A percentile compares a stretch with the other conserved stretches of the same genome.
Evolutionary conservation across 192 early-diverging fungal genomes (phyloP).

Genomic region (Coemansia sp.): DNA sequence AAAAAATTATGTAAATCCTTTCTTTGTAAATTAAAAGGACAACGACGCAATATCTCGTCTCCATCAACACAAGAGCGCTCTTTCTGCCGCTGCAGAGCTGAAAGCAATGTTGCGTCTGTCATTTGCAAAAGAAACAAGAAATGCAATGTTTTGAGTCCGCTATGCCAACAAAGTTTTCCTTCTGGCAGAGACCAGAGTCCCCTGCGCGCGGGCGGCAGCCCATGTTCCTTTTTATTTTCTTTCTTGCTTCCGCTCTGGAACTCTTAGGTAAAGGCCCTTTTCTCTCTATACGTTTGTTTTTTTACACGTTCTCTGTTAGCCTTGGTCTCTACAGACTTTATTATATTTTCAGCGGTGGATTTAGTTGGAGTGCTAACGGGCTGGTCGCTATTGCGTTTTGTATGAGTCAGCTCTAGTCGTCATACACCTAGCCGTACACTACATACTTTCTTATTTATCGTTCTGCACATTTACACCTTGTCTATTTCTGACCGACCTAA

Average conservation of each 20-base stretch:
- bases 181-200: not conserved
- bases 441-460: not conserved
- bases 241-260: not conserved
- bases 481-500: too few relatives aligned
- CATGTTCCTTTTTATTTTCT: not conserved
- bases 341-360: not conserved
- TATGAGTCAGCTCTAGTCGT: not conserved
- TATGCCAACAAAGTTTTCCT: not conserved
- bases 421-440: not conserved
- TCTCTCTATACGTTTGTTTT: constrained; percentile 3
- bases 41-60: not conserved
- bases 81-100: not conserved
- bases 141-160: not conserved
- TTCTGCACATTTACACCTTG: not conserved
- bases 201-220: not conserved
- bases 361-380: not conserved
- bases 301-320: not conserved
- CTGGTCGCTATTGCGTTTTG: not conserved
- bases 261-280: not conserved
- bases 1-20: not conserved
- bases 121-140: constrained; percentile 1
- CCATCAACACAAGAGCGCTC: not conserved
- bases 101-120: not conserved
- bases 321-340: not conserved
- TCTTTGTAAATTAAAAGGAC: not conserved